Evolutionary conservation across 2,329 filamentous ascomycete species (phyloP), one percentile per base, ranked within the genome.

Genomic region (Pezicula neosporulosa): DNA sequence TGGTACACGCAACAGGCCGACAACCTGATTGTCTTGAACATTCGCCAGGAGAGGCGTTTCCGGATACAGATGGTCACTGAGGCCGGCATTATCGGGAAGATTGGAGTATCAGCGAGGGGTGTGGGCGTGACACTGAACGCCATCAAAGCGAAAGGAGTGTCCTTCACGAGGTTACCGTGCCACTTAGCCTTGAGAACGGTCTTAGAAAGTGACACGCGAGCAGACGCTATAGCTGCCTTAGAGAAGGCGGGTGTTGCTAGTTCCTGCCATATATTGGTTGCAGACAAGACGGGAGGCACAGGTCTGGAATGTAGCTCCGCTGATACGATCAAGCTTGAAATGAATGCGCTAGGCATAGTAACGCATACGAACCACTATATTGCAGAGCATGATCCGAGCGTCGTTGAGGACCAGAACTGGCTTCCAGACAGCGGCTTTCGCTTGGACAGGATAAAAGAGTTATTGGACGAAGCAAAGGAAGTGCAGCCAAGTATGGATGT

Each of bases 81-180:
- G 53, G 60, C 59, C 6, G 60, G 60, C 12, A 60, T 63, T 16
- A 59, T 63, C 15, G 60, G 60, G 13, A 63, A 83, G 59, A 81
- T 84, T 41, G 80, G 81, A 1, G 64, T 83, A 52, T 83, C 83
- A 59, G 70, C 65, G 42, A 56, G 62, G 1, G 77, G 79, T 3
- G 77, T 84, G 0, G 80, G 78, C 1, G 76, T 79, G 0, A 75
- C 74, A 24, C 68, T 83, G 44, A 84, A 83, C 59, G 80, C 80
- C 3, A 77, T 83, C 54, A 68, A 70, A 56, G 75, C 75, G 2
- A 66, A 69, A 33, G 79, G 80, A 1, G 70, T 80, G 42, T 68
- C 76, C 48, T 63, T 68, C 6, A 64, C 63, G 2, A 70, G 70
- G 4, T 60, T 83, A 12, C 80, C 80, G 0, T 76, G 75, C 18